Base-by-base conservation (phyloP, 345 rosid species). In the Eucalyptus erythrocorys region DNA sequence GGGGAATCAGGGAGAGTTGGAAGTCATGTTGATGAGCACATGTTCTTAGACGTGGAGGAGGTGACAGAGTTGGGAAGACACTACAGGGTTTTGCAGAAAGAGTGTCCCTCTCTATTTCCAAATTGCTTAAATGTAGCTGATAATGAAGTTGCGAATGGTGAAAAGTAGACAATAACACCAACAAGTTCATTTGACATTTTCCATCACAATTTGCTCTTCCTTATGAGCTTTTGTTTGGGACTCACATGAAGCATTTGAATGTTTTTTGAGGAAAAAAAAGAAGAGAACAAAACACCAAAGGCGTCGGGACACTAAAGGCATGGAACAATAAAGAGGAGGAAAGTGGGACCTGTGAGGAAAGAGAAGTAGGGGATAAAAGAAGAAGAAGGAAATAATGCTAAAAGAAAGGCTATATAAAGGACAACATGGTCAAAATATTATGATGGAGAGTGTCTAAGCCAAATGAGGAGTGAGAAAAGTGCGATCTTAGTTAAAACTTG, bases 1-100 rank as follows among this genome's bases (percentile, higher is more conserved):
- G 19, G 37, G 76, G 10, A 14, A n/a, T 64, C 3, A 0, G 1
- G 37, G 2, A 64, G 10, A 64, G 37, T 14, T 14, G 19, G 10
- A 64, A 1, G 1, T 19, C 57, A 51, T 51, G 10, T 51, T 51
- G 57, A 51, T 51, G 57, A 7, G 57, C 26, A 51, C 10, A 51
- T 51, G 26, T 19, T 51, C 57, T 51, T 51, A 10, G 10, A 64
- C 0, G 5, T 0, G 1, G 3, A 64, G 3, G 37, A n/a, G 37
- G 76, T 14, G 37, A n/a, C 3, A 2, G 21, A 7, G 71, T n/a
- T 13, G 0, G 37, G 37, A n/a, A n/a, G 34, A 64, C 37, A 4
- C 1, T n/a, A 1, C 3, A 2, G 10, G 40, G 37, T n/a, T 16
- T 0, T 64, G 21, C 5, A 15, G 0, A 0, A 1, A 24, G 61